Evolutionary conservation across 73 alveolate genomes (phyloP).

Genomic region (Blepharisma stoltei): DNA sequence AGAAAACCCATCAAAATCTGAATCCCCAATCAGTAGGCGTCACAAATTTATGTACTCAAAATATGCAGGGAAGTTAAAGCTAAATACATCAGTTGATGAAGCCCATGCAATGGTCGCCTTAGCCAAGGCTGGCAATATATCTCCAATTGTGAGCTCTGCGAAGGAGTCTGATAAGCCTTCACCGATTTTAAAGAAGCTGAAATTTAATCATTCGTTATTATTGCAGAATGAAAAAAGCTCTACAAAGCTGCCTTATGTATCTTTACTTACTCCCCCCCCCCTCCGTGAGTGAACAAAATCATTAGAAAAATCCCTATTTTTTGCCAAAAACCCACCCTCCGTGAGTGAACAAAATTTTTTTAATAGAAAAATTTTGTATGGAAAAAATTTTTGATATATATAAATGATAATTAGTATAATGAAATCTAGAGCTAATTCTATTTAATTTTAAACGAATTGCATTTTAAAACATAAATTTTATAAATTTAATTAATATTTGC

Average conservation of each 20-base stretch:
- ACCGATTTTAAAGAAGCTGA: not conserved
- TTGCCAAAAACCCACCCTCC: too few relatives aligned
- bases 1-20: not conserved
- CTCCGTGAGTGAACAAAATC: too few relatives aligned
- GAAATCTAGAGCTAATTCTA: too few relatives aligned
- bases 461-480: too few relatives aligned
- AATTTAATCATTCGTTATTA: not conserved
- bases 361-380: too few relatives aligned
- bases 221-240: not conserved
- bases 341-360: too few relatives aligned
- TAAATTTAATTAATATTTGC: too few relatives aligned
- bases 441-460: too few relatives aligned
- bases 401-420: too few relatives aligned
- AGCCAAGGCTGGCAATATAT: slow-evolving; percentile 5
- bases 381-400: too few relatives aligned
- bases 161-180: not conserved
- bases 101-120: not conserved
- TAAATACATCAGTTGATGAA: not conserved
- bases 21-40: not conserved
- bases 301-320: too few relatives aligned
- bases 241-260: not conserved
- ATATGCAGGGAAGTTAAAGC: slow-evolving; percentile 9
- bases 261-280: too few relatives aligned
- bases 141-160: not conserved
- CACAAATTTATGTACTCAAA: not conserved